Evolutionary conservation across 495 filamentous ascomycete genomes (phyloP).

Genomic region (Talaromyces trachyspermus): DNA sequence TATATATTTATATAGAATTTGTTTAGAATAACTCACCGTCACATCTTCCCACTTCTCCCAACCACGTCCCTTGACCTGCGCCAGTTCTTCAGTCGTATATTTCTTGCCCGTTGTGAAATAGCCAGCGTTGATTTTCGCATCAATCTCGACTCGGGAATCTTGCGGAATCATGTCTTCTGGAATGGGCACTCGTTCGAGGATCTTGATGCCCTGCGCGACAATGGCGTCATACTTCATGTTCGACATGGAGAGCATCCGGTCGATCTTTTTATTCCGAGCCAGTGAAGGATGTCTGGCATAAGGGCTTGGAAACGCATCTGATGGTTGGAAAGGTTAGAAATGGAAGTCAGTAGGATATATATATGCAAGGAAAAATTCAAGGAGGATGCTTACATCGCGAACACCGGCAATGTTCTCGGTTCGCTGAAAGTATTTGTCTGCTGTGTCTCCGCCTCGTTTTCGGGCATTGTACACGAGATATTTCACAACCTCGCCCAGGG

Average conservation of each 20-base stretch:
- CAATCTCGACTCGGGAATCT: slow-evolving; percentile 94
- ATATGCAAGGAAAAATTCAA: neutral
- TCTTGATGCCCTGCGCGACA: slow-evolving; percentile 90
- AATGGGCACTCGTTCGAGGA: slow-evolving; percentile 86
- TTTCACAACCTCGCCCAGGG: slow-evolving; percentile 96
- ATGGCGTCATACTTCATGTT: slow-evolving; percentile 99
- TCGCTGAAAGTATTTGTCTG: slow-evolving; percentile 94
- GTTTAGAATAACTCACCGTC: slow-evolving; percentile 1
- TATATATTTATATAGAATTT: neutral
- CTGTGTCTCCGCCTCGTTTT: slow-evolving; percentile 70
- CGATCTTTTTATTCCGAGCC: slow-evolving; percentile 99
- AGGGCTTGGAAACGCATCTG: slow-evolving; percentile 97
- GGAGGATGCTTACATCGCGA: slow-evolving; percentile 43
- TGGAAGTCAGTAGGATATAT: slow-evolving; percentile 9
- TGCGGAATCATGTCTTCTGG: slow-evolving; percentile 89
- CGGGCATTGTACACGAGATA: slow-evolving; percentile 96
- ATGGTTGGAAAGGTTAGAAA: neutral
- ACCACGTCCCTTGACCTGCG: slow-evolving; percentile 76
- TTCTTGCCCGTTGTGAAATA: slow-evolving; percentile 92
- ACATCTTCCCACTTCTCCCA: slow-evolving; percentile 77
- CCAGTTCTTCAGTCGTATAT: slow-evolving; percentile 79
- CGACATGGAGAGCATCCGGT: slow-evolving; percentile 97
- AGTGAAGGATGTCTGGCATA: slow-evolving; percentile 98
- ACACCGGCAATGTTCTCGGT: slow-evolving; percentile 97
- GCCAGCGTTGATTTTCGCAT: slow-evolving; percentile 95